phyloP scores from a whole-genome alignment of 331 rosid species.

The Pyrus hybrid region DNA sequence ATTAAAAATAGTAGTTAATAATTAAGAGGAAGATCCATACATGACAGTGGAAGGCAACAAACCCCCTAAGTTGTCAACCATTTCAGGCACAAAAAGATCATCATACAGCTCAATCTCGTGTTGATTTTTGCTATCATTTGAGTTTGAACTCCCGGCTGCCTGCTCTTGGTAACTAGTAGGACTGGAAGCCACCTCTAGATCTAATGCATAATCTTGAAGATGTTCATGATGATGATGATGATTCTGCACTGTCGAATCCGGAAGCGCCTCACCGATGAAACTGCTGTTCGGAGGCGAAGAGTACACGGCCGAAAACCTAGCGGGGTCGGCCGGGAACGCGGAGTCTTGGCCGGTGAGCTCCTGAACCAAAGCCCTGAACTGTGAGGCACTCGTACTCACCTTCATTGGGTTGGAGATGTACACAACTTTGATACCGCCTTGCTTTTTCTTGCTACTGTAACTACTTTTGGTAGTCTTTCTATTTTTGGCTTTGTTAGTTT shows the following conservation, averaged over 20 bases:
- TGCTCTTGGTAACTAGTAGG: not conserved
- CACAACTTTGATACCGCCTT: conserved; percentile 52
- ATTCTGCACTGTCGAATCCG: not conserved
- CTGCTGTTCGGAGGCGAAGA: not conserved
- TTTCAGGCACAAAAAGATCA: conserved; percentile 4
- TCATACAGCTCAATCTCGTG: not conserved
- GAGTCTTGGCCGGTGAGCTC: conserved; percentile 76
- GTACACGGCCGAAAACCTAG: conserved; percentile 12
- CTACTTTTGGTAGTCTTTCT: not conserved
- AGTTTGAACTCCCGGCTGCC: not conserved
- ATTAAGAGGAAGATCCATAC: not conserved
- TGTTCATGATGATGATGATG: not conserved
- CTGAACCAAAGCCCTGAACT: conserved; percentile 60
- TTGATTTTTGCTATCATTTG: not conserved
- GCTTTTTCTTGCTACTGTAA: conserved; percentile 1
- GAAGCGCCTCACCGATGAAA: not conserved
- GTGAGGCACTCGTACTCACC: conserved; percentile 46
- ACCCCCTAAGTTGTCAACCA: not conserved
- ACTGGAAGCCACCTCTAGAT: not conserved
- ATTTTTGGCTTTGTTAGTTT: not conserved
- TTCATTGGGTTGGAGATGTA: conserved; percentile 80
- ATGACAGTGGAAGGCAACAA: not conserved
- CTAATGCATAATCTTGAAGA: not conserved
- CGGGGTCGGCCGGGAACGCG: conserved; percentile 32
- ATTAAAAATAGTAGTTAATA: not conserved